These are phyloP conservation scores for Saccharomyces hybrid DNA, from an alignment of 1,139 yeast species.

Conservation along the genomic window DNA sequence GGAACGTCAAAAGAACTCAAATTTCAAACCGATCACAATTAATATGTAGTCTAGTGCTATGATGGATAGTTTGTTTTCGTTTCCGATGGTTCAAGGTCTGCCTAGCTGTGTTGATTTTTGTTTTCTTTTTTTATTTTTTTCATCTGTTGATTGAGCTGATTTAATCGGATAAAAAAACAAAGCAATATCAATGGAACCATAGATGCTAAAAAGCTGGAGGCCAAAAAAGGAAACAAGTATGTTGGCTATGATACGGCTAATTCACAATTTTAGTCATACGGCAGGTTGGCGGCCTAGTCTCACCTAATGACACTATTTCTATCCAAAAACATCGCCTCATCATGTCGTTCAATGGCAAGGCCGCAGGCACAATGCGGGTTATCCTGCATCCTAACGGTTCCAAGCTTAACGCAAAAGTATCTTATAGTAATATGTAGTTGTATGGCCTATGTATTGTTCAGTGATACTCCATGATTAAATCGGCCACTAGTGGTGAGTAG, in stretches of 20 bases:
- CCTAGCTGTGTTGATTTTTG: neutral
- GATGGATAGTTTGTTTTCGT: neutral
- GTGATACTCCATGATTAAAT: conserved; percentile 11
- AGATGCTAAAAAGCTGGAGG: neutral
- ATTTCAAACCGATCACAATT: neutral
- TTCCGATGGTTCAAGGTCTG: neutral
- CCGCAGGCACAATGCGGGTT: neutral
- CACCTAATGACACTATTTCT: too few relatives aligned
- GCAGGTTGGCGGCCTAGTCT: neutral
- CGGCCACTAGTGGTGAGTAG: conserved; percentile 47
- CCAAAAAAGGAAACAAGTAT: neutral
- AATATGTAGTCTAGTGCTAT: neutral
- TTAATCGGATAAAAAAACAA: neutral
- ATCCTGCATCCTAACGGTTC: neutral
- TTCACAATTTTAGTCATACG: too few relatives aligned
- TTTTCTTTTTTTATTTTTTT: neutral
- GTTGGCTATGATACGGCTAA: neutral
- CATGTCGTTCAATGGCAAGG: neutral
- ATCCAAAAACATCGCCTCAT: neutral
- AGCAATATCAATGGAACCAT: neutral
- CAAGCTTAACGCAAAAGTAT: neutral
- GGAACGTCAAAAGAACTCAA: neutral
- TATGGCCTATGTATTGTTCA: neutral
- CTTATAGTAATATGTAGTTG: neutral
- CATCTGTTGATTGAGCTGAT: neutral